phyloP scores from a whole-genome alignment of 768 basidiomycete species.

The Boletus tylopilopsis region DNA sequence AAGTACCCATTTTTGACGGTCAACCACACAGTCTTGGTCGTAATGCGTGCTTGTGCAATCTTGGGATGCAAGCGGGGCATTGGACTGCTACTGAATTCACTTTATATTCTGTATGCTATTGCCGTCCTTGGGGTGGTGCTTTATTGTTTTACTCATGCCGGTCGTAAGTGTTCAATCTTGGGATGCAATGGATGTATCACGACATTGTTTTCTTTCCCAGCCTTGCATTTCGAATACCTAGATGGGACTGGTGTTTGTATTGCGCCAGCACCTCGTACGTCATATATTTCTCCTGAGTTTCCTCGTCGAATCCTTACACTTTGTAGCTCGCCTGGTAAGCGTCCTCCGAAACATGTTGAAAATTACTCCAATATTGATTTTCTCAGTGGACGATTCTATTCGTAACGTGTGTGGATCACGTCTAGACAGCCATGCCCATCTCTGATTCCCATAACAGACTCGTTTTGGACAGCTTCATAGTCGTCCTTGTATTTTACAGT shows the following conservation, averaged over 20 bases:
- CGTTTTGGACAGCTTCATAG: conserved; percentile 8
- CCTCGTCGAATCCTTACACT: neutral
- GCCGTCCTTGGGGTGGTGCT: neutral
- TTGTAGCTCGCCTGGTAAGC: conserved; percentile 12
- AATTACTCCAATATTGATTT: neutral
- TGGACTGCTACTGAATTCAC: neutral
- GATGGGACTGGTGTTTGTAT: conserved; percentile 11
- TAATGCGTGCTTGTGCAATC: conserved; percentile 24
- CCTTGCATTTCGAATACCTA: conserved; percentile 4
- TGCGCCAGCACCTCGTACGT: conserved; percentile 9
- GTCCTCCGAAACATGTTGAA: neutral
- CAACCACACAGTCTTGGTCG: conserved; percentile 19
- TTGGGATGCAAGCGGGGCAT: conserved; percentile 9
- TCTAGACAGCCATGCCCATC: neutral
- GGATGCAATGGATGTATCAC: neutral
- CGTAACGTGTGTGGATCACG: conserved; percentile 8
- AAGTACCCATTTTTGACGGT: neutral
- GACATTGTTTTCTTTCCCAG: neutral
- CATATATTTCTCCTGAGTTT: neutral
- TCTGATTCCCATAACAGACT: conserved; percentile 10
- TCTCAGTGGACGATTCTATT: conserved; percentile 16
- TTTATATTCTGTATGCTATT: conserved; percentile 13
- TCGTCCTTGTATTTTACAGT: conserved; percentile 1
- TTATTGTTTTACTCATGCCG: neutral
- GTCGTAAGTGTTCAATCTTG: neutral